Percentiles rank a stretch among this genome's conserved stretches.
Evolutionary conservation across 768 basidiomycete genomes (phyloP).

Genomic region (Mycena vitilis): DNA sequence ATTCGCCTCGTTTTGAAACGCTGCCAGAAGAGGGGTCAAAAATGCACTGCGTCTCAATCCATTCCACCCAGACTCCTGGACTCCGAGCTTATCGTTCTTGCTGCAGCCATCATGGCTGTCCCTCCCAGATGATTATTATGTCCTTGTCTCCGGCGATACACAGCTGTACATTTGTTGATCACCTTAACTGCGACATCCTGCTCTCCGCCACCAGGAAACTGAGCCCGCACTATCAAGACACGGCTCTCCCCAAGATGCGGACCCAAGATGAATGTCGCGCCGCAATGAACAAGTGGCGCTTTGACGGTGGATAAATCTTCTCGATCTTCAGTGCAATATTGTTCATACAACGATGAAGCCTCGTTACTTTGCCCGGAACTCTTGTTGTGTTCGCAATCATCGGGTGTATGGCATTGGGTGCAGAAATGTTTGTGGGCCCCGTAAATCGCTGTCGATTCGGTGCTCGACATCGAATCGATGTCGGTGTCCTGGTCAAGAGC

Average conservation of each 20-base stretch:
- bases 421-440: background rate
- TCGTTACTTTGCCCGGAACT: background rate
- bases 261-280: background rate
- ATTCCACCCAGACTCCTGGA: background rate
- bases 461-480: background rate
- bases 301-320: background rate
- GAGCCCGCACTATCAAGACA: conserved; percentile 1
- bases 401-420: too few species aligned
- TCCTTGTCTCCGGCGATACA: background rate
- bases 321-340: background rate
- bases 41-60: background rate
- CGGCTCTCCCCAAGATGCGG: background rate
- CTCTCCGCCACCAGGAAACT: background rate
- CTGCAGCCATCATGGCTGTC: background rate
- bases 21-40: conserved; percentile 18
- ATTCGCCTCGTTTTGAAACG: conserved; percentile 4
- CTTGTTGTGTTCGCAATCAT: too few species aligned
- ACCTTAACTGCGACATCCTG: conserved; percentile 21
- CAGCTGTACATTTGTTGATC: background rate
- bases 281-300: background rate
- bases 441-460: background rate
- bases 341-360: too few species aligned
- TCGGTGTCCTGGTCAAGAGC: background rate
- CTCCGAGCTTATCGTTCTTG: background rate
- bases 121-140: background rate